Conservation (phyloP, 495 filamentous ascomycete species). For the Monascus purpureus region DNA sequence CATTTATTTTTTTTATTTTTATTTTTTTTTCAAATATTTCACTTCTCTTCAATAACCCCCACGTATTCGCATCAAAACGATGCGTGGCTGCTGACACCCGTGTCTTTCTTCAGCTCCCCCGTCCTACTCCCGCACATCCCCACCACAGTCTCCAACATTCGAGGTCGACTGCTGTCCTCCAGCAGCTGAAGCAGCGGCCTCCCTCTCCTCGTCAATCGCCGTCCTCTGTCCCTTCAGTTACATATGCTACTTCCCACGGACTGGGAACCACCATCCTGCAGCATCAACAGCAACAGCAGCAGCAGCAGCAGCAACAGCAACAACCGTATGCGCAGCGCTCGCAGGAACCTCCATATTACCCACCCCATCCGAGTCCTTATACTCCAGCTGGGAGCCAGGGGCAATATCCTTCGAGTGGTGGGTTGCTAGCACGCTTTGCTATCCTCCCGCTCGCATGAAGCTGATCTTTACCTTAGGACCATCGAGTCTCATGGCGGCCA, state of each 20-base stretch:
- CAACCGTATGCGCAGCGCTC: conserved; percentile 42
- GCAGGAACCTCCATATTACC: conserved; percentile 60
- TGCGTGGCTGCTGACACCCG: too few relatives aligned
- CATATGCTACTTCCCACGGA: conserved; percentile 44
- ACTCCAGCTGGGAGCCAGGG: conserved; percentile 52
- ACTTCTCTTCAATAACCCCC: too few relatives aligned
- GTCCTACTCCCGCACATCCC: conserved; percentile 21
- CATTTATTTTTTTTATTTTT: too few relatives aligned
- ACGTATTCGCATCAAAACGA: too few relatives aligned
- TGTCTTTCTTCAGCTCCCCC: conserved; percentile 20
- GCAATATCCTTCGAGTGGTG: conserved; percentile 70
- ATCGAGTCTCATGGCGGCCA: conserved; percentile 83
- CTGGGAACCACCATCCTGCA: conserved; percentile 28
- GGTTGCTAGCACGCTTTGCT: conserved; percentile 21
- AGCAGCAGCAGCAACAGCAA: conserved; percentile 30
- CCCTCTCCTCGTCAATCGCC: conserved; percentile 31
- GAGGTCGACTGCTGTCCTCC: conserved; percentile 48
- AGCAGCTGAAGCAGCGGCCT: conserved; percentile 47
- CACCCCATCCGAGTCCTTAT: conserved; percentile 55
- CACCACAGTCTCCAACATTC: conserved; percentile 36
- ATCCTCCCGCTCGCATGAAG: not conserved
- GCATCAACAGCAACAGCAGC: conserved; percentile 26
- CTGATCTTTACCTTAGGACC: conserved; percentile 39
- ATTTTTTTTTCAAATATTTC: too few relatives aligned
- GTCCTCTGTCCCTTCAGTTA: conserved; percentile 35